Conservation (phyloP, 257 asterid species). For the Solanum chiquidenum region DNA sequence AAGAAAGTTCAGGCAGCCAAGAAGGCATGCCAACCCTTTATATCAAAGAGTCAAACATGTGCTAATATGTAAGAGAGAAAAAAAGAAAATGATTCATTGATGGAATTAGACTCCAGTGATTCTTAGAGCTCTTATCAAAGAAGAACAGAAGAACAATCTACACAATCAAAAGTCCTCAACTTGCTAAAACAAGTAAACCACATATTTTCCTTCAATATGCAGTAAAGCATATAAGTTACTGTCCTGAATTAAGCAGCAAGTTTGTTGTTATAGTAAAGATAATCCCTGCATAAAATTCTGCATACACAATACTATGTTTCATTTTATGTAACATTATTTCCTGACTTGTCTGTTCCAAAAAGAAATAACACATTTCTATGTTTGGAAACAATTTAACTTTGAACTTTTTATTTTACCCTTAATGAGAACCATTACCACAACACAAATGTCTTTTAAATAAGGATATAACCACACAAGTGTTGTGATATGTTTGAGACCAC, state of each 20-base stretch:
- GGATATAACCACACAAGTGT: not conserved
- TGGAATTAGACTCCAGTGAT: not conserved
- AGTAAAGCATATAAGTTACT: not conserved
- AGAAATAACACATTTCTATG: not conserved
- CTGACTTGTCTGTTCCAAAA: not conserved
- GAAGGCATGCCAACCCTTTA: not conserved
- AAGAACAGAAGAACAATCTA: not conserved
- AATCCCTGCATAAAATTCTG: not conserved
- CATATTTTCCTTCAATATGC: not conserved
- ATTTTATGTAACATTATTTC: not conserved
- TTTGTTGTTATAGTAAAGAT: not conserved
- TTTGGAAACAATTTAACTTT: not conserved
- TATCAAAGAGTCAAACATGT: not conserved
- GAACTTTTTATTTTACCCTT: not conserved
- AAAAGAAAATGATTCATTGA: not conserved
- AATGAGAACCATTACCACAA: not conserved
- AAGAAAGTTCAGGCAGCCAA: not conserved
- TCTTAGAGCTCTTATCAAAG: not conserved
- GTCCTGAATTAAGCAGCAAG: not conserved
- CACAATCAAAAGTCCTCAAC: not conserved
- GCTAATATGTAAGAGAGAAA: not conserved
- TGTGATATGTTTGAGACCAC: not conserved
- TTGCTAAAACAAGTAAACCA: not conserved
- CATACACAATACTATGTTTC: not conserved
- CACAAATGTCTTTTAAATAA: not conserved